Conservation (phyloP, 2,329 filamentous ascomycete genomes). For the Tolypocladium sp. region DNA sequence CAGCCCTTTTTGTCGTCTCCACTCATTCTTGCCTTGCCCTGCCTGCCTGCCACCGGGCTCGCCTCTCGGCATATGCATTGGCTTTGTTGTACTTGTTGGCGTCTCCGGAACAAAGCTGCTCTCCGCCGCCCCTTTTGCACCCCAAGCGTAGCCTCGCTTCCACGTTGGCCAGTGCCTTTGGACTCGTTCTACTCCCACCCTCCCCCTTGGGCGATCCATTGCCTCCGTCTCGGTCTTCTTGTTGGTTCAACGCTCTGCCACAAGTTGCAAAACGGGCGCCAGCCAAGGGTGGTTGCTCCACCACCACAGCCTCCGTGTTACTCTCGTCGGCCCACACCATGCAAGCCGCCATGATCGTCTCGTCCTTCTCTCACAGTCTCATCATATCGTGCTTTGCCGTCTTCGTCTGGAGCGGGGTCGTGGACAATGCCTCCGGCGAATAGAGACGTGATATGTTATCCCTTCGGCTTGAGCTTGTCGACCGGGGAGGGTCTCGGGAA, state of each 20-base stretch:
- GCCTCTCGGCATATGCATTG: conserved; percentile 31
- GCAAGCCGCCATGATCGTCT: conserved; percentile 24
- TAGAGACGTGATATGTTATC: conserved; percentile 34
- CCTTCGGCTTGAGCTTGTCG: conserved; percentile 24
- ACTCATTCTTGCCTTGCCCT: neutral
- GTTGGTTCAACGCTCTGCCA: conserved; percentile 4
- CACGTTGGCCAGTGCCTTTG: conserved; percentile 6
- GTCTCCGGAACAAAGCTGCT: neutral
- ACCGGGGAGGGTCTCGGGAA: conserved; percentile 27
- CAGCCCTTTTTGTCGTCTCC: neutral
- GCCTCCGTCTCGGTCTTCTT: conserved; percentile 2
- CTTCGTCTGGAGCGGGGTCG: conserved; percentile 30
- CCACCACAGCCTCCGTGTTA: conserved; percentile 12
- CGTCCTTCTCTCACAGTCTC: conserved; percentile 14
- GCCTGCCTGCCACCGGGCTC: neutral
- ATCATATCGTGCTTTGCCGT: conserved; percentile 19
- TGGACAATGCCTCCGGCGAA: conserved; percentile 27
- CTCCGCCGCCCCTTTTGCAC: neutral
- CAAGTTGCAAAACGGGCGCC: neutral
- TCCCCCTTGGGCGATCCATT: conserved; percentile 6
- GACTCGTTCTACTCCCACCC: conserved; percentile 11
- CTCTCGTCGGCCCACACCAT: conserved; percentile 22
- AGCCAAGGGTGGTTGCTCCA: conserved; percentile 8
- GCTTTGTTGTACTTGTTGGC: conserved; percentile 7
- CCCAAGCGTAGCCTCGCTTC: neutral